Evolutionary conservation across 2,329 filamentous ascomycete species (phyloP).

Genomic region (Coniochaeta sp.): DNA sequence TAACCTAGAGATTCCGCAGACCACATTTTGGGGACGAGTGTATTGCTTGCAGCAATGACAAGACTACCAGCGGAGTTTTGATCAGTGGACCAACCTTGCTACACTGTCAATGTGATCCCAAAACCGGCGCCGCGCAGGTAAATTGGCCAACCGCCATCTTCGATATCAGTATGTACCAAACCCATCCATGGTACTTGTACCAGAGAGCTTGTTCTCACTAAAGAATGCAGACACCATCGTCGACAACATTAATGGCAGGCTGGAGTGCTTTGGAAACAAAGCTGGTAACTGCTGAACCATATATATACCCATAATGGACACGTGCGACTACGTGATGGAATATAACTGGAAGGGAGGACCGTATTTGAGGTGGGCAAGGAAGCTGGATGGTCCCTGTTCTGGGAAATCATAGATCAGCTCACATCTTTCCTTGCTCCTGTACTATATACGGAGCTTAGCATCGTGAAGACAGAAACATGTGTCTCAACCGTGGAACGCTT

Average conservation of each 20-base stretch:
- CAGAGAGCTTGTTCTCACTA: neutral
- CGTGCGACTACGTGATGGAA: neutral
- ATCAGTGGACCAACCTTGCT: slow-evolving; percentile 9
- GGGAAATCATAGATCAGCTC: neutral
- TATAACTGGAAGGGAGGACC: neutral
- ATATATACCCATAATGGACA: neutral
- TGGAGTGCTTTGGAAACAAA: slow-evolving; percentile 10
- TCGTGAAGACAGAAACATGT: neutral
- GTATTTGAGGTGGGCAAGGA: neutral
- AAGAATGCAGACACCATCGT: slow-evolving; percentile 10
- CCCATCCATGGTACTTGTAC: neutral
- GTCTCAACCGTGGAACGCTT: neutral
- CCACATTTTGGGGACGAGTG: slow-evolving; percentile 14
- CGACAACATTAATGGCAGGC: slow-evolving; percentile 14
- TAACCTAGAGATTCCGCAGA: neutral
- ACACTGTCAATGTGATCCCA: slow-evolving; percentile 15
- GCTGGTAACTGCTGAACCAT: neutral
- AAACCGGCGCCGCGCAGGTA: slow-evolving; percentile 10
- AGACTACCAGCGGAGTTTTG: slow-evolving; percentile 8
- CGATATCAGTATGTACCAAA: slow-evolving; percentile 7
- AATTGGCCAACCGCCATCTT: slow-evolving; percentile 14
- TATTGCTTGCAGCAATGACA: slow-evolving; percentile 13
- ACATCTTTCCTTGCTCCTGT: neutral
- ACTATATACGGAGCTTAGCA: neutral
- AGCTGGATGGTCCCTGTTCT: neutral